These are phyloP conservation scores for Fragaria vesca DNA, from an alignment of 306 rosid genomes.

Conservation along the genomic window DNA sequence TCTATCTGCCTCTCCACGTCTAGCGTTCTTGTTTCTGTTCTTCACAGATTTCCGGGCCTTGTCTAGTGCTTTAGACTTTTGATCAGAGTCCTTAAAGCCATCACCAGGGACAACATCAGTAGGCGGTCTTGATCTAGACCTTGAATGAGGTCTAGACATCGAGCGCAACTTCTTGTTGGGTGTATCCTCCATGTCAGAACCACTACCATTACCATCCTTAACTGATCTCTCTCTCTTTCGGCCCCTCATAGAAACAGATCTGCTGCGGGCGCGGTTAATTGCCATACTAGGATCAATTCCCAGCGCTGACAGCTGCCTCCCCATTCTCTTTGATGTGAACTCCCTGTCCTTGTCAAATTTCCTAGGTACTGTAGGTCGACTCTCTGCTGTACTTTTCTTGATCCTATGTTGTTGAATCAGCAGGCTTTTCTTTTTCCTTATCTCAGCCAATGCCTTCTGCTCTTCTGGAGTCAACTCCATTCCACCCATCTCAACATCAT, in stretches of 20 bases:
- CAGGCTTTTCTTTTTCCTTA: neutral
- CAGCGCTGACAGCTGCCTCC: neutral
- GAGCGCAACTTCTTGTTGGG: neutral
- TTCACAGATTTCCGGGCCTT: neutral
- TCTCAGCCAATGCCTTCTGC: neutral
- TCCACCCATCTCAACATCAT: conserved; percentile 68
- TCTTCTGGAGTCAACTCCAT: neutral
- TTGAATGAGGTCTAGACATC: neutral
- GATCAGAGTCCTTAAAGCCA: neutral
- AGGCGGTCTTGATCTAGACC: conserved; percentile 9
- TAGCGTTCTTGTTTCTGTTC: neutral
- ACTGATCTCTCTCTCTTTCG: conserved; percentile 7
- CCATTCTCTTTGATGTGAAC: conserved; percentile 3
- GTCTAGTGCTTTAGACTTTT: conserved; percentile 9
- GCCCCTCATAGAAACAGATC: neutral
- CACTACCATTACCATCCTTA: neutral
- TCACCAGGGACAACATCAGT: conserved; percentile 9
- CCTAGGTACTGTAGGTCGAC: neutral
- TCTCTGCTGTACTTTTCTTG: conserved; percentile 7
- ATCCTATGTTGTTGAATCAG: neutral
- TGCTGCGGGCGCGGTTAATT: neutral
- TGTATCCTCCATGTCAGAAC: neutral
- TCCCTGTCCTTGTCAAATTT: conserved; percentile 7
- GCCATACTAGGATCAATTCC: conserved; percentile 8
- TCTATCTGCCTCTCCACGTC: neutral